Evolutionary conservation across 2,329 filamentous ascomycete genomes (phyloP).

Genomic region (Fusarium haematococcum): DNA sequence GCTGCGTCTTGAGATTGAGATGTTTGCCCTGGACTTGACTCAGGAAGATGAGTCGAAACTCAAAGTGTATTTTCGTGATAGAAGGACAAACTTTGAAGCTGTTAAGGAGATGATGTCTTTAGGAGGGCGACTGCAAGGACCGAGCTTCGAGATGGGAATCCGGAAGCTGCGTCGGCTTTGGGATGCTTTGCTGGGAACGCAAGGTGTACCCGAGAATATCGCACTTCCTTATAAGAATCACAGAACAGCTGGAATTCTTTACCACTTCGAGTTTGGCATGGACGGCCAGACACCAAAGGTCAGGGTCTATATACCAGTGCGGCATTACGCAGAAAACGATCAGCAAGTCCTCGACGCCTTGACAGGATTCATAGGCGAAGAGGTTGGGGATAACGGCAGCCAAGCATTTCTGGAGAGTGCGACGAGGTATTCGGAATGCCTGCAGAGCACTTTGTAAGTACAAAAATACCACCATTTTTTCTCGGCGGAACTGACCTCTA

Average conservation of each 20-base stretch:
- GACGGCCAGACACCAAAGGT: conserved; percentile 33
- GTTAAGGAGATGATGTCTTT: conserved; percentile 44
- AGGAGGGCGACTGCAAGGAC: conserved; percentile 21
- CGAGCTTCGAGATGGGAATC: conserved; percentile 23
- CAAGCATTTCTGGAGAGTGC: neutral
- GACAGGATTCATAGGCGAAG: neutral
- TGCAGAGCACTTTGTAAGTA: conserved; percentile 2
- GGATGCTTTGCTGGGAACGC: conserved; percentile 23
- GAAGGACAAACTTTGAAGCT: conserved; percentile 45
- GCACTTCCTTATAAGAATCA: conserved; percentile 36
- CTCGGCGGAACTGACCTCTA: accelerated
- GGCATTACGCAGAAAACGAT: conserved; percentile 46
- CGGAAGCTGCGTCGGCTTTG: conserved; percentile 34
- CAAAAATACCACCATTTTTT: accelerated
- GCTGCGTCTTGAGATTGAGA: conserved; percentile 27
- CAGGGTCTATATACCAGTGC: conserved; percentile 51
- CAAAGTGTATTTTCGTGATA: conserved; percentile 52
- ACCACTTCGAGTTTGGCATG: conserved; percentile 48
- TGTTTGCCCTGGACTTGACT: conserved; percentile 51
- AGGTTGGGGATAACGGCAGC: neutral
- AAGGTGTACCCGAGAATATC: conserved; percentile 10
- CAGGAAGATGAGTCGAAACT: conserved; percentile 44
- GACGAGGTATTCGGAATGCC: neutral
- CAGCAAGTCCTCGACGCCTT: neutral
- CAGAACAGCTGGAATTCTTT: conserved; percentile 50